Percentiles rank a stretch among this genome's conserved stretches.
phyloP scores from a whole-genome alignment of 495 filamentous ascomycete species.

The Neurospora sp. region DNA sequence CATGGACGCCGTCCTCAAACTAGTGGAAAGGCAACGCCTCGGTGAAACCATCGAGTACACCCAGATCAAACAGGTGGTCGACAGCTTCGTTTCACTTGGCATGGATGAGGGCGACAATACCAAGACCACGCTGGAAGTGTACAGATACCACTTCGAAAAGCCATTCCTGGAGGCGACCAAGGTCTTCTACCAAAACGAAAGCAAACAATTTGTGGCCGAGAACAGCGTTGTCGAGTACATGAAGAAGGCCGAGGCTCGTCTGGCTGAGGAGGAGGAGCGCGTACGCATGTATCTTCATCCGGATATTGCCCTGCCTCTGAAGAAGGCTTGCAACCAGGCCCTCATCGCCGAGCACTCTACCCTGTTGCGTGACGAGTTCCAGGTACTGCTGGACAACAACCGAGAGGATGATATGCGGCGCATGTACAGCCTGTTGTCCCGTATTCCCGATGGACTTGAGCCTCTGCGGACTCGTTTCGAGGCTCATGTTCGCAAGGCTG shows the following conservation, averaged over 20 bases:
- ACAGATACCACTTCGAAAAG: constrained; percentile 79
- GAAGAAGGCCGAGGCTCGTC: constrained; percentile 95
- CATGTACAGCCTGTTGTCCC: constrained; percentile 88
- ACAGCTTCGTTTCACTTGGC: constrained; percentile 92
- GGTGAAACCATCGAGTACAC: constrained; percentile 96
- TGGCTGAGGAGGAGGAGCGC: constrained; percentile 89
- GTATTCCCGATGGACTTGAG: constrained; percentile 87
- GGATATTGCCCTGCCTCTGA: constrained; percentile 75
- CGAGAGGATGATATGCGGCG: constrained; percentile 88
- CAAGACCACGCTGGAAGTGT: constrained; percentile 92
- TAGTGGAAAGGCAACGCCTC: constrained; percentile 95
- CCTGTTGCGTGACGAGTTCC: constrained; percentile 89
- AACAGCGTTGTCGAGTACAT: constrained; percentile 99
- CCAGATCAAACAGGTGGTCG: constrained; percentile 94
- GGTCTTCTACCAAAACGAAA: constrained; percentile 83
- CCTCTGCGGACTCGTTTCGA: constrained; percentile 85
- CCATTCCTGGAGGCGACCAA: constrained; percentile 84
- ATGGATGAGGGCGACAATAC: constrained; percentile 87
- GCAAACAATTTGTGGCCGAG: constrained; percentile 85
- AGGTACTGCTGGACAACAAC: constrained; percentile 89
- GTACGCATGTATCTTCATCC: constrained; percentile 84
- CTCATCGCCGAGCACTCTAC: constrained; percentile 80
- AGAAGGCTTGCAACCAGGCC: constrained; percentile 77
- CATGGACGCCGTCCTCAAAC: constrained; percentile 87
- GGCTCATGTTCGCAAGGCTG: constrained; percentile 82